Percentiles rank a stretch among this genome's conserved stretches.
Evolutionary conservation across 2,329 filamentous ascomycete genomes (phyloP).

Genomic region (Diaporthe caulivora): DNA sequence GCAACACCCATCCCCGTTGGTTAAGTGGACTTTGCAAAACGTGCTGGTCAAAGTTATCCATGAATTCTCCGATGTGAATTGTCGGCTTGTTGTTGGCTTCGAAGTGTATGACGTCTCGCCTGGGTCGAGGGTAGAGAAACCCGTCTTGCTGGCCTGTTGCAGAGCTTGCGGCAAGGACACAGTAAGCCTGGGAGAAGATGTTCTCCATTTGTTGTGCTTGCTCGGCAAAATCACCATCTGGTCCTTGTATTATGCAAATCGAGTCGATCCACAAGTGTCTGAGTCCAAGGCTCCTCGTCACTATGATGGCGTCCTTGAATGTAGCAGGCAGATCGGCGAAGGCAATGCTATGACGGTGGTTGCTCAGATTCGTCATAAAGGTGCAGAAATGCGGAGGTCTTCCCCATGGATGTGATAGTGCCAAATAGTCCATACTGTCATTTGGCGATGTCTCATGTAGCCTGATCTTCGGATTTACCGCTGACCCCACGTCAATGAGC

Average conservation of each 20-base stretch:
- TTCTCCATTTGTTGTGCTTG: conserved; percentile 44
- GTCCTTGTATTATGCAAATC: conserved; percentile 35
- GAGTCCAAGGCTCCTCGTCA: conserved; percentile 7
- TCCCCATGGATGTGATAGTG: conserved; percentile 43
- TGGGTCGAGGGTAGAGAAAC: conserved; percentile 41
- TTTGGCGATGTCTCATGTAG: conserved; percentile 33
- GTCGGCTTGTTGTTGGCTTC: neutral
- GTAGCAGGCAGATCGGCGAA: neutral
- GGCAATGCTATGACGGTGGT: neutral
- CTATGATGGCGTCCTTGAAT: conserved; percentile 22
- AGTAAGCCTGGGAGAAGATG: conserved; percentile 44
- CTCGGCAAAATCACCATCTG: conserved; percentile 38
- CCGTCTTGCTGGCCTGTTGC: conserved; percentile 40
- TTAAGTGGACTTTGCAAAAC: conserved; percentile 50
- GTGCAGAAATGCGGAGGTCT: conserved; percentile 33
- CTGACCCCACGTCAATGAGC: conserved; percentile 24
- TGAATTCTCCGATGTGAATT: conserved; percentile 45
- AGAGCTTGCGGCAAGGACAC: conserved; percentile 43
- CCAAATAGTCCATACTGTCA: conserved; percentile 37
- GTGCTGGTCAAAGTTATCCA: conserved; percentile 49
- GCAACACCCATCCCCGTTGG: conserved; percentile 53
- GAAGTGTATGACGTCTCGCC: too few relatives aligned
- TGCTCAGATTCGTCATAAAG: neutral
- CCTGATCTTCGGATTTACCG: too few relatives aligned
- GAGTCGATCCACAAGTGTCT: conserved; percentile 37